Base-by-base conservation (phyloP, 768 basidiomycete genomes). In the Hirschioporus abietinus region DNA sequence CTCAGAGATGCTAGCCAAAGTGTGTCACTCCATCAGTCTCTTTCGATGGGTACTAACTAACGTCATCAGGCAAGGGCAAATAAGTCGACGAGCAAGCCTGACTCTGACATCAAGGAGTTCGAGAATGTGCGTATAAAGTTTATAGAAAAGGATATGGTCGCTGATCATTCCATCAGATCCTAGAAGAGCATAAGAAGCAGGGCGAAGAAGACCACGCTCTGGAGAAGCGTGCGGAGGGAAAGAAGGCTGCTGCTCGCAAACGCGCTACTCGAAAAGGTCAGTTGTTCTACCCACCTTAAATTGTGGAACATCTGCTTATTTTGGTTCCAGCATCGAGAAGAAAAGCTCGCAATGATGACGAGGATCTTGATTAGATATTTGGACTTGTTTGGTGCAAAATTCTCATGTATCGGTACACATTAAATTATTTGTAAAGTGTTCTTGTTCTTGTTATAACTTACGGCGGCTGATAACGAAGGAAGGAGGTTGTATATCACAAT, bases 71-170 rank as follows among this genome's bases (percentile, higher is more conserved):
- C 94, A 36, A 85, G 94, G n/a, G 78, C 86, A 35, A 96, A 96
- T 78, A 98, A 97, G 78, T 90, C 89, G 35, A 87, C 91, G 69
- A 93, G 90, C 74, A 98, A 97, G 76, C 93, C 95, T 1, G 96
- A 97, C 70, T 85, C 90, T 0, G 96, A 99, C 72, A 78, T 99
- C 61, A 91, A 96, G 69, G 96, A 99, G 78, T 99, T 99, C 72
- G 95, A 98, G 76, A 82, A 83, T 73, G 95, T 92, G 68, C 34
- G 80, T 73, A 8, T 60, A 6, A 24, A 58, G 17, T 36, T 63
- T 24, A 27, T n/a, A 23, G n/a, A 12, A 64, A 35, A 24, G 30
- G 15, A 60, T 63, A 27, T 42, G 72, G 59, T 68, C 36, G 20
- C 26, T 52, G 8, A 30, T 3, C 30, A 30, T 8, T 1, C 52